Evolutionary conservation across 23 red algal species (phyloP).

Genomic region (Pyropia yezoensis): DNA sequence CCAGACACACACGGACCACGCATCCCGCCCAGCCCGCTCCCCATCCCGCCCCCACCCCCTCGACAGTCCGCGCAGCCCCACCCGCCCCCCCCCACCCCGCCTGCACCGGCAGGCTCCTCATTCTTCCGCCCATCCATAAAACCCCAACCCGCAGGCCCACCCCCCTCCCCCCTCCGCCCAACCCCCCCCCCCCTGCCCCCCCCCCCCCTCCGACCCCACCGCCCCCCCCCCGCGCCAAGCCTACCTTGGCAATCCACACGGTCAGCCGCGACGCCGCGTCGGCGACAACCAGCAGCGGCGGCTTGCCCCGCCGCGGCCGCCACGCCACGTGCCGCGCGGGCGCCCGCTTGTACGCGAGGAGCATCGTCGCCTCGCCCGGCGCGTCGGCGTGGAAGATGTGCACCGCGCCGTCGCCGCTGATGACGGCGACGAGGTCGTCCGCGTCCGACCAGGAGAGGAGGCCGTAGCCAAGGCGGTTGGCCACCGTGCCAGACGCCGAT

Average conservation of each 20-base stretch:
- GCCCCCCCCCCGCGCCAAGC: too few species aligned
- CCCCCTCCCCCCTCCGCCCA: too few species aligned
- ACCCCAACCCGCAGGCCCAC: too few species aligned
- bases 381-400: constrained; percentile 48
- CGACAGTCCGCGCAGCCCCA: too few species aligned
- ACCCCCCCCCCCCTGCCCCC: too few species aligned
- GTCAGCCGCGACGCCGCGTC: constrained; percentile 55
- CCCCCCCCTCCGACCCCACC: too few species aligned
- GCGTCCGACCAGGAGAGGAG: constrained; percentile 27
- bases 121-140: too few species aligned
- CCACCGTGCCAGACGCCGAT: constrained; percentile 8
- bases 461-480: constrained; percentile 52
- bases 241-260: constrained; percentile 30
- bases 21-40: too few species aligned
- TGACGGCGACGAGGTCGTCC: constrained; percentile 49
- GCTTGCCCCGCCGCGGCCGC: constrained; percentile 21
- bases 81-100: too few species aligned
- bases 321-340: constrained; percentile 58
- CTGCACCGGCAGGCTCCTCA: too few species aligned
- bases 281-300: constrained; percentile 44
- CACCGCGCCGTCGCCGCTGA: constrained; percentile 48
- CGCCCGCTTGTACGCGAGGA: constrained; percentile 33
- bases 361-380: constrained; percentile 46
- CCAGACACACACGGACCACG: too few species aligned
- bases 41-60: too few species aligned